Evolutionary conservation across 139 green algal species (phyloP), one percentile per base, ranked within the genome.

Genomic region (Pseudopediastrum boryanum): DNA sequence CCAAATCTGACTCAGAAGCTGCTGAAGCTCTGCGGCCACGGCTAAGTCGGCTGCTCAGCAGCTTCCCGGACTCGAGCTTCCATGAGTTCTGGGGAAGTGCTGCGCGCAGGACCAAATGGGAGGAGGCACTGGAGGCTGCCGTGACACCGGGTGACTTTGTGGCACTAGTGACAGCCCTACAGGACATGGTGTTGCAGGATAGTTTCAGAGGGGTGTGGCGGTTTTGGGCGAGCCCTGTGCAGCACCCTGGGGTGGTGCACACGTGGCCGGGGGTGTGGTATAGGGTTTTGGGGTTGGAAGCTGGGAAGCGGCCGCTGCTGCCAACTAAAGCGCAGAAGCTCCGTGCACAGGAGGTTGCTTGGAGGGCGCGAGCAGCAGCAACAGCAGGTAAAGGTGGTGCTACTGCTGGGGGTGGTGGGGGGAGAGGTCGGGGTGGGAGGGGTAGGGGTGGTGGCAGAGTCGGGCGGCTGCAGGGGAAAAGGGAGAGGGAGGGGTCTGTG

Each of bases 151-250:
- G 80, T 48, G 61, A 84, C 42, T 51, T 93, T 12, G 77, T 81
- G 46, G 84, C 83, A 6, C 80, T 82, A 3, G 41, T 91, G 21
- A 68, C 88, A 44, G 73, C 86, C 51, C 59, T 94, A 29, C 85
- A 94, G 75, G 25, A 70, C 12, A 87, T 88, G 80, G 19, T 94
- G 2, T 52, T 82, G 2, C 71, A 84, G 21, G 80, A 85, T 43
- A 85, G 69, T 29, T 82, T 92, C 9, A 87, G 88, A 52, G 77
- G 81, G 9, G 81, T 87, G 46, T 94, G 89, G 87, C 82, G 85
- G 29, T 72, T 88, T 31, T 94, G 88, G 79, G 69, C 84, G 31
- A 59, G 80, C 59, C 89, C 90, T 3, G 84, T 85, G 10, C 90
- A 91, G 68, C 64, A 89, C 72, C 85, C 85, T 0, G 61, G 56